Conservation (phyloP, 2,329 filamentous ascomycete genomes). For the Colletotrichum tamarilloi region DNA sequence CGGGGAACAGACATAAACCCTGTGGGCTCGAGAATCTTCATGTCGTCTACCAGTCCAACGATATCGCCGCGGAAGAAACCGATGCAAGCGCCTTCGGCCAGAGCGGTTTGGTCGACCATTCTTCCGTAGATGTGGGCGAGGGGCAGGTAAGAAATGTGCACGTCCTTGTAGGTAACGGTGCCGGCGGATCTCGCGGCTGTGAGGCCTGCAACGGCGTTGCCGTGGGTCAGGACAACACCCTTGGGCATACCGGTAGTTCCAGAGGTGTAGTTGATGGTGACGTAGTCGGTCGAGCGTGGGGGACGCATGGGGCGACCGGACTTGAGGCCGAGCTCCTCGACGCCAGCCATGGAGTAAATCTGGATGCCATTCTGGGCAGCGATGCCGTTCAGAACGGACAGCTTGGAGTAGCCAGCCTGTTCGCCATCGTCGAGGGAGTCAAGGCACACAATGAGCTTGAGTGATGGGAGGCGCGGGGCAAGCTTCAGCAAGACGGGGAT, state of each 20-base stretch:
- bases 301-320: constrained; percentile 77
- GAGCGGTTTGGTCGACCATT: constrained; percentile 79
- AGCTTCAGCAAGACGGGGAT: constrained; percentile 85
- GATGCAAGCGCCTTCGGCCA: constrained; percentile 79
- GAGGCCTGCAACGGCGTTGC: constrained; percentile 80
- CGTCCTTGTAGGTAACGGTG: constrained; percentile 64
- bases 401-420: constrained; percentile 80
- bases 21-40: constrained; percentile 87
- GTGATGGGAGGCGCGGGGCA: constrained; percentile 76
- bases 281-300: constrained; percentile 78
- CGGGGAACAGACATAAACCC: constrained; percentile 90
- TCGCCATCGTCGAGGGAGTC: constrained; percentile 88
- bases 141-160: constrained; percentile 87
- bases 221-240: constrained; percentile 85
- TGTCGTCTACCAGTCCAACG: constrained; percentile 84
- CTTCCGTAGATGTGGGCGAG: constrained; percentile 95
- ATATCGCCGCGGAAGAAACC: constrained; percentile 97
- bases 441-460: constrained; percentile 90
- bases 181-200: constrained; percentile 68
- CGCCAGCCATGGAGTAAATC: constrained; percentile 82
- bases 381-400: constrained; percentile 78
- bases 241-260: constrained; percentile 87
- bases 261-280: constrained; percentile 93
- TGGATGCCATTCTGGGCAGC: constrained; percentile 79
- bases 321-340: constrained; percentile 82